Evolutionary conservation across 176 grass and related monocot species (phyloP).

Genomic region (Cymbopogon citratus): DNA sequence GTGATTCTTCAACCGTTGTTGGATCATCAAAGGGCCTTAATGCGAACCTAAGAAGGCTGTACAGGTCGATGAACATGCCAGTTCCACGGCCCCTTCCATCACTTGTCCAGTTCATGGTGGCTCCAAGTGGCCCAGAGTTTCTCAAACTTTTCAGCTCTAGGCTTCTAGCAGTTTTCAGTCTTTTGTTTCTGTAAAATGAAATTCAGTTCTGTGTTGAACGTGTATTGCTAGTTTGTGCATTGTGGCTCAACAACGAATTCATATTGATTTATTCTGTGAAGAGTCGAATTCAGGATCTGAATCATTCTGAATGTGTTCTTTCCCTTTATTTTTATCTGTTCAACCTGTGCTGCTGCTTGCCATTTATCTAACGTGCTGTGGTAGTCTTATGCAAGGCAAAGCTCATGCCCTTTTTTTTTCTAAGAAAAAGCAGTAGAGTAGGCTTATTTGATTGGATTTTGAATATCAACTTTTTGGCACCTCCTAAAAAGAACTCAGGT

Average conservation of each 20-base stretch:
- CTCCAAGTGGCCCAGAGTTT: constrained; percentile 48
- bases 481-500: too few species aligned
- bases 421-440: too few species aligned
- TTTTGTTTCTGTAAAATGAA: neutral
- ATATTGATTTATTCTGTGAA: too few species aligned
- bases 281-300: neutral
- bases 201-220: neutral
- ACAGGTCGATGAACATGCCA: constrained; percentile 54
- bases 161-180: neutral
- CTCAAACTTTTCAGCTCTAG: neutral
- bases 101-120: constrained; percentile 45
- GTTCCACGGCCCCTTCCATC: constrained; percentile 63
- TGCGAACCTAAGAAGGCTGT: constrained; percentile 51
- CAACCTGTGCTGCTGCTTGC: too few species aligned
- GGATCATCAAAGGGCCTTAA: constrained; percentile 39
- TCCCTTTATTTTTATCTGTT: too few species aligned
- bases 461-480: too few species aligned
- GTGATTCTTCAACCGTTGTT: neutral
- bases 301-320: too few species aligned
- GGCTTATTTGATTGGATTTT: too few species aligned
- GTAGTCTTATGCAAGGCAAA: too few species aligned
- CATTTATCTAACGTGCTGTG: too few species aligned
- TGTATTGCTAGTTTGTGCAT: neutral
- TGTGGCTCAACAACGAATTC: too few species aligned
- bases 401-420: too few species aligned